Percentiles rank a stretch among this genome's conserved stretches.
These are phyloP conservation scores for Coemansia javaensis DNA, from an alignment of 192 early-diverging fungal genomes.

Conservation along the genomic window DNA sequence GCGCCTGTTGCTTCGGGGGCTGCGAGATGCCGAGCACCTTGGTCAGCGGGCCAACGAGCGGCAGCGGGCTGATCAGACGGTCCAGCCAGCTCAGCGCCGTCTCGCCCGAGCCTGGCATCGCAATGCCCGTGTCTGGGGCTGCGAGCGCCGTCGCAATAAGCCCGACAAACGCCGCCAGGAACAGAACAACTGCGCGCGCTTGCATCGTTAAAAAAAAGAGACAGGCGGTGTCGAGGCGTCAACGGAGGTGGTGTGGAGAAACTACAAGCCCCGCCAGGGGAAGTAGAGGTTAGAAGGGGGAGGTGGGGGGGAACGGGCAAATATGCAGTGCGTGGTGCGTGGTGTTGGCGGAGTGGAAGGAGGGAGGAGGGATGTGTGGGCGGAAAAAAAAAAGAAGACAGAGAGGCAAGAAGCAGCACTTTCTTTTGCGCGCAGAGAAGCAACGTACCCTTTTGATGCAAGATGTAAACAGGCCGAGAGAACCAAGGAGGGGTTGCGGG, in stretches of 20 bases:
- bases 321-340: too few species aligned
- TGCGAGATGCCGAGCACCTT: constrained; percentile 21
- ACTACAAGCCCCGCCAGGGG: not conserved
- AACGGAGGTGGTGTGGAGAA: too few species aligned
- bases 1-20: constrained; percentile 17
- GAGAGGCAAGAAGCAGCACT: too few species aligned
- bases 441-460: too few species aligned
- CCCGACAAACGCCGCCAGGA: constrained; percentile 12
- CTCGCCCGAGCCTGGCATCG: constrained; percentile 34
- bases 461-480: too few species aligned
- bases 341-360: too few species aligned
- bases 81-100: constrained; percentile 25
- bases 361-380: too few species aligned
- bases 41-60: constrained; percentile 28
- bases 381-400: too few species aligned
- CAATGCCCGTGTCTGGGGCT: constrained; percentile 31
- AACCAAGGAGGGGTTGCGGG: too few species aligned
- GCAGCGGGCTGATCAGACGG: constrained; percentile 34
- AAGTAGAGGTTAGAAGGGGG: not conserved
- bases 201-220: constrained; percentile 25
- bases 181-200: constrained; percentile 12
- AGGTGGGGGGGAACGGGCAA: too few species aligned
- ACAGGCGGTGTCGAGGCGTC: too few species aligned
- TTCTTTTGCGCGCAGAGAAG: too few species aligned
- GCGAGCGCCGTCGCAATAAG: constrained; percentile 18